These are phyloP conservation scores for Borovskyia barvae DNA, from an alignment of 208 protist species.

Conservation along the genomic window DNA sequence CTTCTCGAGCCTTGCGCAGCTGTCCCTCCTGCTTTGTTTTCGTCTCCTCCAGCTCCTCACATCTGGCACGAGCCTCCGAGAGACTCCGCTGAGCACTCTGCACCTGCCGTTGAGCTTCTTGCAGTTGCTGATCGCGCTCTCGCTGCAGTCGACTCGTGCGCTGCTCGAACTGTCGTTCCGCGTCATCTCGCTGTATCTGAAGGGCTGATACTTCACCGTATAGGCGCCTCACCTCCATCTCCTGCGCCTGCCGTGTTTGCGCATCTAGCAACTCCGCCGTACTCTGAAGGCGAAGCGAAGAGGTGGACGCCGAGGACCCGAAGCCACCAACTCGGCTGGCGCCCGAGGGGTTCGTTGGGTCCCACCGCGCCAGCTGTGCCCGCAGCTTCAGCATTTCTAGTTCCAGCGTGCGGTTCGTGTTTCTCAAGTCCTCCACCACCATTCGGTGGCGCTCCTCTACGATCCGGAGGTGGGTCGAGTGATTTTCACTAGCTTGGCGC, in stretches of 20 bases:
- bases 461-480: conserved; percentile 70
- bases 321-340: conserved; percentile 9
- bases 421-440: conserved; percentile 58
- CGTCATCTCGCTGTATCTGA: conserved; percentile 73
- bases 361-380: conserved; percentile 63
- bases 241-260: conserved; percentile 66
- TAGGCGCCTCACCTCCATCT: conserved; percentile 74
- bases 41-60: conserved; percentile 25
- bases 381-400: conserved; percentile 66
- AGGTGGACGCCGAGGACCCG: neutral
- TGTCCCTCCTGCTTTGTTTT: conserved; percentile 8
- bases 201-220: conserved; percentile 55
- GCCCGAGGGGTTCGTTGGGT: conserved; percentile 26
- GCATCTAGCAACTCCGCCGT: conserved; percentile 69
- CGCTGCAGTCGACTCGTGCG: conserved; percentile 42
- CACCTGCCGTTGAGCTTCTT: conserved; percentile 33
- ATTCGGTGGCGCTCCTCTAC: conserved; percentile 79
- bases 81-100: conserved; percentile 27
- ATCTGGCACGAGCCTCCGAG: conserved; percentile 16
- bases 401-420: conserved; percentile 56
- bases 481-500: conserved; percentile 66
- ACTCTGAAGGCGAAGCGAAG: conserved; percentile 7
- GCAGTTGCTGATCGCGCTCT: conserved; percentile 41
- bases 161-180: conserved; percentile 69
- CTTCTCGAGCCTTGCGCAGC: conserved; percentile 19